Conservation (phyloP, 495 filamentous ascomycete genomes). For the Tirmania nivea region DNA sequence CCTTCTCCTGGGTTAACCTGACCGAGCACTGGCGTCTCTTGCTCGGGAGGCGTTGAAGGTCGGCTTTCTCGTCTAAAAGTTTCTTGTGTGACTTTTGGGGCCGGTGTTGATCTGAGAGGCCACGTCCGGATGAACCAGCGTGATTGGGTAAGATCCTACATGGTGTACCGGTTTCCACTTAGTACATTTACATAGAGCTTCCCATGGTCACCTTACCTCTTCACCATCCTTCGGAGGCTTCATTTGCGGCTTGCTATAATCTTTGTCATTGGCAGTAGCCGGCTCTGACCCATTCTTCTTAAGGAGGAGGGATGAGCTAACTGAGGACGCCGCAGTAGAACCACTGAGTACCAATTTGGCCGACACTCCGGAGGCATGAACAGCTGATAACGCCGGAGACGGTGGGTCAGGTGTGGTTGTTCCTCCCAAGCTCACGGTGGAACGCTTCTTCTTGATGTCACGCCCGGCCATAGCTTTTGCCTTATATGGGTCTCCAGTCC, state of each 20-base stretch:
- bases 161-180: slow-evolving; percentile 1
- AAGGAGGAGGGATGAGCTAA: slow-evolving; percentile 8
- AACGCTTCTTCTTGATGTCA: not conserved
- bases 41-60: not conserved
- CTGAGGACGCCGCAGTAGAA: not conserved
- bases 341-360: not conserved
- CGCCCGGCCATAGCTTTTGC: not conserved
- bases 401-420: slow-evolving; percentile 2
- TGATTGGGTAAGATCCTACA: not conserved
- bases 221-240: slow-evolving; percentile 9
- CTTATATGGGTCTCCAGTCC: not conserved
- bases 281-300: slow-evolving; percentile 1
- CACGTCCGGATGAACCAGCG: slow-evolving; percentile 8
- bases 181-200: slow-evolving; percentile 1
- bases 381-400: slow-evolving; percentile 10
- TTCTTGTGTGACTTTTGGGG: slow-evolving; percentile 9
- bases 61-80: not conserved
- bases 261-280: slow-evolving; percentile 2
- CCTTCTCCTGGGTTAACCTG: no score
- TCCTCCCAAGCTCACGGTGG: not conserved
- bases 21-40: not conserved
- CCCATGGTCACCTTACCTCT: slow-evolving; percentile 3
- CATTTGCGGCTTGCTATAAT: slow-evolving; percentile 10
- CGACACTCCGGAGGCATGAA: slow-evolving; percentile 10
- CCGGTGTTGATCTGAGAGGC: slow-evolving; percentile 11